These are phyloP conservation scores for Gossypium mustelinum DNA, from an alignment of 345 rosid genomes.

Conservation along the genomic window DNA sequence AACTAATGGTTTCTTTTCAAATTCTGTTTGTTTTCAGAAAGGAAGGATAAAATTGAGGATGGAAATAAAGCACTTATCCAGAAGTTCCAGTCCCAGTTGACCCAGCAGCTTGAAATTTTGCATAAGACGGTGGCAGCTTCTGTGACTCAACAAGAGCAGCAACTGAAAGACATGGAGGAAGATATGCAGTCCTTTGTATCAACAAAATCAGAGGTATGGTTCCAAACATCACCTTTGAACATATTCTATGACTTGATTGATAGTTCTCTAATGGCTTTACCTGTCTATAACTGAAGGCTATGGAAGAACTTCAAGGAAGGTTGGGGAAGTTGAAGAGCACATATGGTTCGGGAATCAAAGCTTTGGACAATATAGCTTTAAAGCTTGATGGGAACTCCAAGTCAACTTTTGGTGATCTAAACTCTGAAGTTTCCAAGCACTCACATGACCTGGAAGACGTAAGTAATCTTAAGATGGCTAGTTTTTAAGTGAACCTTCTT, in stretches of 20 bases:
- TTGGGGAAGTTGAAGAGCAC: conserved; percentile 56
- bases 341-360: conserved; percentile 74
- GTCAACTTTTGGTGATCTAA: conserved; percentile 67
- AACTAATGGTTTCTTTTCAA: background rate
- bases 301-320: conserved; percentile 72
- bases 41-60: conserved; percentile 92
- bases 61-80: conserved; percentile 69
- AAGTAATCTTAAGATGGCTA: conserved; percentile 23
- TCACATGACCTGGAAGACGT: conserved; percentile 81
- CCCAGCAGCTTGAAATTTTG: conserved; percentile 81
- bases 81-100: conserved; percentile 77
- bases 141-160: conserved; percentile 81
- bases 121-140: conserved; percentile 84
- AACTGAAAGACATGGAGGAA: conserved; percentile 86
- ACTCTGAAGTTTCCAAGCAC: conserved; percentile 78
- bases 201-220: conserved; percentile 67
- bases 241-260: background rate
- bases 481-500: conserved; percentile 6
- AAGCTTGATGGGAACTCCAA: conserved; percentile 81
- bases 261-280: conserved; percentile 7
- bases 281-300: conserved; percentile 50
- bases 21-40: conserved; percentile 47
- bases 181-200: conserved; percentile 92
- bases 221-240: background rate
- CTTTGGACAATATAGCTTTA: conserved; percentile 70